Evolutionary conservation across 139 green algal species (phyloP).

Genomic region (Trebouxia sp.): DNA sequence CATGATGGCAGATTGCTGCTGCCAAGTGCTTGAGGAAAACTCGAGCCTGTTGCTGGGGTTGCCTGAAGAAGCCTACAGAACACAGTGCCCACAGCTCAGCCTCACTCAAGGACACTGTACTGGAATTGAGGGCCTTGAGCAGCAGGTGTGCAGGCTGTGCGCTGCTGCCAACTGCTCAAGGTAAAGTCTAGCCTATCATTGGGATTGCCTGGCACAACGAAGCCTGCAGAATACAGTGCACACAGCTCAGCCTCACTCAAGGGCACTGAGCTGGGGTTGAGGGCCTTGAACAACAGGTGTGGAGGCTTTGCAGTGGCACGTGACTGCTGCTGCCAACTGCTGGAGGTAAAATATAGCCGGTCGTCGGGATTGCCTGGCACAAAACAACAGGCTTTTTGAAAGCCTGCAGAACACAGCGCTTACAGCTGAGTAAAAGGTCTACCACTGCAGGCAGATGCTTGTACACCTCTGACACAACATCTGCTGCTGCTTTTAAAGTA

Average conservation of each 20-base stretch:
- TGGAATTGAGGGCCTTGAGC: slow-evolving; percentile 17
- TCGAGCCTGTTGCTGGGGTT: too few species aligned
- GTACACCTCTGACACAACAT: neutral
- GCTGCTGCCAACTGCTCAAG: neutral
- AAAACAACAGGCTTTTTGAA: too few species aligned
- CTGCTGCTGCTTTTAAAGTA: neutral
- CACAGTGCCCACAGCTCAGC: too few species aligned
- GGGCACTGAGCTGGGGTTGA: neutral
- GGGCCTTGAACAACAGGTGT: slow-evolving; percentile 1
- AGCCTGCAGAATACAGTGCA: neutral
- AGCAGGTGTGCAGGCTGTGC: neutral
- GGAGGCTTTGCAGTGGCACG: neutral
- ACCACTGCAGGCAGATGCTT: too few species aligned
- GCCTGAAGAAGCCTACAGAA: too few species aligned
- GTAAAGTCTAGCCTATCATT: slow-evolving; percentile 5
- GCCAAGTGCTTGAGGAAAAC: too few species aligned
- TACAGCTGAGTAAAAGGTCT: too few species aligned
- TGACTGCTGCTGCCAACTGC: neutral
- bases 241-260: neutral
- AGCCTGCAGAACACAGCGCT: neutral
- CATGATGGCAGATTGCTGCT: too few species aligned
- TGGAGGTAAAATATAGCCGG: neutral
- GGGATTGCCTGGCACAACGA: slow-evolving; percentile 10
- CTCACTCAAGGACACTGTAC: neutral
- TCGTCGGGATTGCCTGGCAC: slow-evolving; percentile 3